Evolutionary conservation across 768 basidiomycete species (phyloP).

Genomic region (Hericium alpestre): DNA sequence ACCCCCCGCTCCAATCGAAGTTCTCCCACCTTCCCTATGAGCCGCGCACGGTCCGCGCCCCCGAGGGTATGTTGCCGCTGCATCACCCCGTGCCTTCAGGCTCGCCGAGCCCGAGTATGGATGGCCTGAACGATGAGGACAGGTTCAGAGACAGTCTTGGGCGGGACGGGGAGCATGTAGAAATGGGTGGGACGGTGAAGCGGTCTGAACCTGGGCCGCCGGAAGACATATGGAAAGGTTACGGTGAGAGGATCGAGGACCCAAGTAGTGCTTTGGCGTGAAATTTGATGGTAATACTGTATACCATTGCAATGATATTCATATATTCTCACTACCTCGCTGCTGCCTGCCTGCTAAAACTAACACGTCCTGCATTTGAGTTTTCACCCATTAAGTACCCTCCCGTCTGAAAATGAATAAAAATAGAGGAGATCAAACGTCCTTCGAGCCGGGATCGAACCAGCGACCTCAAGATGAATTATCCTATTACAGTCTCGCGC

Average conservation of each 20-base stretch:
- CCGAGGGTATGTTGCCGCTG: conserved; percentile 7
- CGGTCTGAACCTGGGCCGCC: conserved; percentile 19
- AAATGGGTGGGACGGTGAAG: conserved; percentile 20
- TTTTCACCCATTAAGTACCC: too few relatives aligned
- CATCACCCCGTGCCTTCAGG: background rate
- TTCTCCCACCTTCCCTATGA: conserved; percentile 61
- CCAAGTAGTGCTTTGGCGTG: too few relatives aligned
- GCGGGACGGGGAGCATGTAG: background rate
- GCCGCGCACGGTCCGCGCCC: conserved; percentile 48
- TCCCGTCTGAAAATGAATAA: background rate
- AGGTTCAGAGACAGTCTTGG: background rate
- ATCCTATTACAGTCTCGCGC: background rate
- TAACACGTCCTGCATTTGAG: background rate
- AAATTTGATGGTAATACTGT: too few relatives aligned
- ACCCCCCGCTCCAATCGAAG: conserved; percentile 56
- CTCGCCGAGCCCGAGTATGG: background rate
- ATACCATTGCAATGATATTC: too few relatives aligned
- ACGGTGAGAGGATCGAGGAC: background rate
- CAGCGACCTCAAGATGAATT: background rate
- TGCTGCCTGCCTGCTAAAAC: too few relatives aligned
- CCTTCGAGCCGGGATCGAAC: background rate
- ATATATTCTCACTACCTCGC: too few relatives aligned
- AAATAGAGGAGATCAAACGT: background rate
- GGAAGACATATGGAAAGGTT: conserved; percentile 5
- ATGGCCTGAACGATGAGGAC: background rate